Evolutionary conservation across 257 asterid genomes (phyloP).

Genomic region (Solanum tacnaense): DNA sequence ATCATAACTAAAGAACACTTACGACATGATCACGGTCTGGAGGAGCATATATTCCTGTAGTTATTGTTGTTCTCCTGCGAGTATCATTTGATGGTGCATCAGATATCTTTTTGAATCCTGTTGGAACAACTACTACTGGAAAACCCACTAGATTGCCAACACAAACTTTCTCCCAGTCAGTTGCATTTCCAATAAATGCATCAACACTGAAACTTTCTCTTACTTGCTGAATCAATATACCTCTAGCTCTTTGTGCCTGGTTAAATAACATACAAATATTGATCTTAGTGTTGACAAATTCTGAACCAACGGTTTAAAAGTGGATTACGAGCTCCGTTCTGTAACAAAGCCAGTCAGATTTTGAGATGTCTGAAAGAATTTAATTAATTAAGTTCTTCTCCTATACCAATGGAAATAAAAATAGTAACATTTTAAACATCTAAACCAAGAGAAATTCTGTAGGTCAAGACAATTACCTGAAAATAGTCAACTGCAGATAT

Average conservation of each 20-base stretch:
- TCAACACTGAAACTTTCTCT: constrained; percentile 55
- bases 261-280: not conserved
- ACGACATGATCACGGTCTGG: constrained; percentile 84
- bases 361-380: not conserved
- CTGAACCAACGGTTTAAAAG: not conserved
- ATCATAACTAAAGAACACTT: constrained; percentile 6
- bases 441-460: not conserved
- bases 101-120: constrained; percentile 60
- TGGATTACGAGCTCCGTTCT: not conserved
- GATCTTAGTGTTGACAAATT: not conserved
- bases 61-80: constrained; percentile 57
- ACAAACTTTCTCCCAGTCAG: constrained; percentile 83
- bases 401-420: not conserved
- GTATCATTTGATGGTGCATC: constrained; percentile 45
- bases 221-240: constrained; percentile 65
- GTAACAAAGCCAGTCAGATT: not conserved
- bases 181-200: constrained; percentile 81
- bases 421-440: not conserved
- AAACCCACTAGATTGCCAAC: constrained; percentile 85
- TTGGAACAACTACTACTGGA: constrained; percentile 70
- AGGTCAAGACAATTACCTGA: constrained; percentile 37
- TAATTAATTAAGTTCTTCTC: not conserved
- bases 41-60: constrained; percentile 80
- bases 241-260: constrained; percentile 90
- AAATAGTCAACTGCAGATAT: constrained; percentile 83